These are phyloP conservation scores for Cinnamomum micranthum DNA, from an alignment of 164 flowering plant genomes.

Conservation along the genomic window DNA sequence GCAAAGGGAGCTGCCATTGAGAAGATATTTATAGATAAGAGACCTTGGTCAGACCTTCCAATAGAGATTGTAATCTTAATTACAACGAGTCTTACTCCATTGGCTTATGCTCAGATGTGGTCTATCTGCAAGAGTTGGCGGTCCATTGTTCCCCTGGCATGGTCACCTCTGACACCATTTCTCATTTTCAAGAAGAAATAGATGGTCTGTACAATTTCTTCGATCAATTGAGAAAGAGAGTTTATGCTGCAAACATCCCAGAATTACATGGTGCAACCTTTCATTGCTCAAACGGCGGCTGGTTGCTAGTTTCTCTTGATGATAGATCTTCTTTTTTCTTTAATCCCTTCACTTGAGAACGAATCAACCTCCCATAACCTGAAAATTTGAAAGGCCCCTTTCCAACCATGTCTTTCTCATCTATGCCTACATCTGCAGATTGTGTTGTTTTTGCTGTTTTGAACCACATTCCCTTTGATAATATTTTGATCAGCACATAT, in stretches of 20 bases:
- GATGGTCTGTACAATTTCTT: constrained; percentile 1
- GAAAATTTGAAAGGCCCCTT: not conserved
- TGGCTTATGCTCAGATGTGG: too few species aligned
- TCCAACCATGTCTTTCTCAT: not conserved
- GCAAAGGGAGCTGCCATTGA: too few species aligned
- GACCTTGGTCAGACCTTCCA: too few species aligned
- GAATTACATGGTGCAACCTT: not conserved
- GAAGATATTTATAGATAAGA: too few species aligned
- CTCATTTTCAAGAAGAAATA: not conserved
- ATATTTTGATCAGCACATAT: not conserved
- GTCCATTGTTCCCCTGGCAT: not conserved
- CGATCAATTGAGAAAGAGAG: not conserved
- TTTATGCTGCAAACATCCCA: not conserved
- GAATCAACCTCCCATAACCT: not conserved
- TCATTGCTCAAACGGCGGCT: constrained; percentile 1
- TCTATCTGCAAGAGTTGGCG: too few species aligned
- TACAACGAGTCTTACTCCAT: too few species aligned
- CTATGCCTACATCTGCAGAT: not conserved
- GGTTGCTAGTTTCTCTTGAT: constrained; percentile 5
- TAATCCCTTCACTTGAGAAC: constrained; percentile 5
- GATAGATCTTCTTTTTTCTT: not conserved
- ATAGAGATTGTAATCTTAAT: too few species aligned
- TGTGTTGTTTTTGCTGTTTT: not conserved
- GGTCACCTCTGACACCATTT: not conserved
- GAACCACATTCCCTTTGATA: not conserved